Percentiles rank a stretch among this genome's conserved stretches.
Evolutionary conservation across 1,284 basidiomycete species (phyloP).

Genomic region (Apiotrichum brassicae): DNA sequence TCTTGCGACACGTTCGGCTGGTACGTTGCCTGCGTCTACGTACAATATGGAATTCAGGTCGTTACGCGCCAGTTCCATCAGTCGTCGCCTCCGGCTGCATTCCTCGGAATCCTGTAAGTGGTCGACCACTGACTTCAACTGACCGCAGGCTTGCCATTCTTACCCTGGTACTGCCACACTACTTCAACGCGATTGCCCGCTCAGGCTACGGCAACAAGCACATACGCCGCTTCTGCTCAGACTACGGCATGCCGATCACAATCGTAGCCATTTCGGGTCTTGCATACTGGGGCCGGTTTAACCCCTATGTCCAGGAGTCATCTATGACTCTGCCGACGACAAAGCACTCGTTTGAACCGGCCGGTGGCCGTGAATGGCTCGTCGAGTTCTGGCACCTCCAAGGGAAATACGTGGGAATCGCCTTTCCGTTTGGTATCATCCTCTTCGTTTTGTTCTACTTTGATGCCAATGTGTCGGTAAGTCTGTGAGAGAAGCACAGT

Average conservation of each 20-base stretch:
- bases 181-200: slow-evolving; percentile 62
- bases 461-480: slow-evolving; percentile 47
- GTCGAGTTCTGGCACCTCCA: slow-evolving; percentile 87
- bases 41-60: slow-evolving; percentile 77
- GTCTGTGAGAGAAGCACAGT: too few species aligned
- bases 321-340: slow-evolving; percentile 61
- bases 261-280: slow-evolving; percentile 65
- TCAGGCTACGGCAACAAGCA: slow-evolving; percentile 65
- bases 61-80: slow-evolving; percentile 64
- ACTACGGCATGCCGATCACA: slow-evolving; percentile 84
- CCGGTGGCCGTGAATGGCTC: slow-evolving; percentile 71
- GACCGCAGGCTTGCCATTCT: slow-evolving; percentile 60
- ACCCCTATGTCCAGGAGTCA: slow-evolving; percentile 51
- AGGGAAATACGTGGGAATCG: slow-evolving; percentile 78
- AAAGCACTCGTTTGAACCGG: slow-evolving; percentile 63
- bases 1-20: slow-evolving; percentile 85
- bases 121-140: background rate
- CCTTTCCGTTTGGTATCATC: slow-evolving; percentile 52
- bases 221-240: slow-evolving; percentile 66
- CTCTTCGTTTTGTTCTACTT: slow-evolving; percentile 51
- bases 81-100: slow-evolving; percentile 52
- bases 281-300: slow-evolving; percentile 79
- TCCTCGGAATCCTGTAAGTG: slow-evolving; percentile 57
- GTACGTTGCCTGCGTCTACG: slow-evolving; percentile 67
- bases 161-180: slow-evolving; percentile 66